Base-by-base conservation (phyloP, 768 basidiomycete genomes). In the Amanita exitialis region DNA sequence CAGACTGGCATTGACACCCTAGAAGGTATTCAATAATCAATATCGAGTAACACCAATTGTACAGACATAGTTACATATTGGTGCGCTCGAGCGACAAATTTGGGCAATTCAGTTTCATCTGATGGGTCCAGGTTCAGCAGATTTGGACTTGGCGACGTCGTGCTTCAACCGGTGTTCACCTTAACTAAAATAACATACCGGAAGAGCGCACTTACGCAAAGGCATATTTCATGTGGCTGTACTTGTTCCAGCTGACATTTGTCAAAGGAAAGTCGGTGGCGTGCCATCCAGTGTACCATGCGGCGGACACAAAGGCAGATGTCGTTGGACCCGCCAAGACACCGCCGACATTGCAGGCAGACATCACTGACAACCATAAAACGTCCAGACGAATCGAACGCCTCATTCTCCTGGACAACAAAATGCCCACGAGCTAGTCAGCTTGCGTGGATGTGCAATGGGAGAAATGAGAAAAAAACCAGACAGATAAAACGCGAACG, bases 1-100 rank as follows among this genome's bases (percentile, higher is more conserved):
- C 42, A 85, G 63, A 39, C 77, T 59, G 1, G 83, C 77, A 54
- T 75, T 69, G 3, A 83, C 82, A 42, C 66, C 63, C 82, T 83
- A 48, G 41, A 47, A 45, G 44, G 13, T 32, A 9, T 25, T 53
- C 9, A 37, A 30, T 32, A 9, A 21, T 53, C 9, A 37, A 30
- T 47, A 21, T 46, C 47, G 38, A 42, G 32, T 16, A 23, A 23
- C 47, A n/a, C 37, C 36, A 44, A 23, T 38, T 30, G 20, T 46
- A 39, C 41, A 47, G 39, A 36, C n/a, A 32, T 10, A 46, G 20
- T 2, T 41, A 74, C 75, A 64, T 72, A 59, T 55, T 65, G 58
- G 37, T 69, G 67, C 12, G 75, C 74, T 3, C 65, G 53, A 7
- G 64, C 51, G 3, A 87, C 83, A 49, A 86, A 85, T 35, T 77